phyloP scores from a whole-genome alignment of 352 stramenopile genomes.

The Phytophthora nicotianae region DNA sequence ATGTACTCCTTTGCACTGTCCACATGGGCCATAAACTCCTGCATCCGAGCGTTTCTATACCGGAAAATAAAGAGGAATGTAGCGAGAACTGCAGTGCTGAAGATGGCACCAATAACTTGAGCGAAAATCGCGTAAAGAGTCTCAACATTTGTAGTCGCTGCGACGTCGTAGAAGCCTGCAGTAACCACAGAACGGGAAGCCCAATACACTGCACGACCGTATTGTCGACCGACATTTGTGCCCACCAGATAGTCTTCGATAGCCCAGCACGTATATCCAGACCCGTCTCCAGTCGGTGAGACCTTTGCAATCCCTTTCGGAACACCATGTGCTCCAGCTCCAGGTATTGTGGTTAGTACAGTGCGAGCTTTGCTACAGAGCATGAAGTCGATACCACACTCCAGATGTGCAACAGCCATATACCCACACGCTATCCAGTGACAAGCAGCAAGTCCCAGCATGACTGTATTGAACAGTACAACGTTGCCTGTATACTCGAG shows the following conservation, averaged over 20 bases:
- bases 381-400: slow-evolving; percentile 68
- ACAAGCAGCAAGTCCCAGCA: slow-evolving; percentile 47
- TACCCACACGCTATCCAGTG: slow-evolving; percentile 73
- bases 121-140: slow-evolving; percentile 61
- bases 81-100: slow-evolving; percentile 69
- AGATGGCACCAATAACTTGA: slow-evolving; percentile 68
- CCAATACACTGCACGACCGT: slow-evolving; percentile 66
- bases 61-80: slow-evolving; percentile 79
- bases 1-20: slow-evolving; percentile 81
- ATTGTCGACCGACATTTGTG: slow-evolving; percentile 48
- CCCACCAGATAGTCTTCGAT: slow-evolving; percentile 72
- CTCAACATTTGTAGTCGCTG: slow-evolving; percentile 54
- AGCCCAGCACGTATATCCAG: slow-evolving; percentile 62
- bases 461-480: slow-evolving; percentile 54
- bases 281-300: slow-evolving; percentile 16
- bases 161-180: slow-evolving; percentile 67
- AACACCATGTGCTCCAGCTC: slow-evolving; percentile 12
- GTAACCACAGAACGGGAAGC: slow-evolving; percentile 58
- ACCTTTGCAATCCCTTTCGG: slow-evolving; percentile 25
- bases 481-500: slow-evolving; percentile 66
- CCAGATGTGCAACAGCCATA: slow-evolving; percentile 65
- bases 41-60: slow-evolving; percentile 56
- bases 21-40: slow-evolving; percentile 72
- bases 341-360: slow-evolving; percentile 19
- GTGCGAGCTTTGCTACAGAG: slow-evolving; percentile 44